Evolutionary conservation across 2,329 filamentous ascomycete species (phyloP).

Genomic region (Sodiomyces alkalinus): DNA sequence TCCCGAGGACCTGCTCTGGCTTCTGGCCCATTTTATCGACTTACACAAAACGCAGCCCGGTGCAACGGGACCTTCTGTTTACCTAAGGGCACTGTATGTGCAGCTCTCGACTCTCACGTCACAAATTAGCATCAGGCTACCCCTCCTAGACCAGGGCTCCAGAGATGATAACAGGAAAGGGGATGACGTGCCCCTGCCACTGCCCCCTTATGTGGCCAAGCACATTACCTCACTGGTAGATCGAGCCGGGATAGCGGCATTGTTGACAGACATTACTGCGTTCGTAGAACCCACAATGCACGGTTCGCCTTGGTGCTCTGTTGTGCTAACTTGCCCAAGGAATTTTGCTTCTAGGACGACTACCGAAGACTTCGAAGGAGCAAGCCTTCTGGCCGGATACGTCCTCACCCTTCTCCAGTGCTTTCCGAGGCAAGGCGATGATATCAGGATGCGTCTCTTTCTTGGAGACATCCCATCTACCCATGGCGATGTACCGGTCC

Average conservation of each 20-base stretch:
- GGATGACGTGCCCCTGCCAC: slow-evolving; percentile 15
- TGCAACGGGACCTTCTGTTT: slow-evolving; percentile 20
- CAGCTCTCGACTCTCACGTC: slow-evolving; percentile 35
- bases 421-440: slow-evolving; percentile 68
- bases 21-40: slow-evolving; percentile 52
- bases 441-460: slow-evolving; percentile 90
- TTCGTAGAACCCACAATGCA: too few relatives aligned
- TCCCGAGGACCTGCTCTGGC: slow-evolving; percentile 38
- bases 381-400: slow-evolving; percentile 65
- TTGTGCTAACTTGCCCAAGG: slow-evolving; percentile 3
- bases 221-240: slow-evolving; percentile 60
- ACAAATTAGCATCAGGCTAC: slow-evolving; percentile 27
- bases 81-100: slow-evolving; percentile 36
- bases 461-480: slow-evolving; percentile 47
- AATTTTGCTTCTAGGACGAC: slow-evolving; percentile 11
- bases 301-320: too few relatives aligned
- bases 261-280: slow-evolving; percentile 23
- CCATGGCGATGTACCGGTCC: slow-evolving; percentile 39
- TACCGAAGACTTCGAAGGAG: slow-evolving; percentile 14
- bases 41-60: slow-evolving; percentile 27
- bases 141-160: slow-evolving; percentile 8
- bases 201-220: slow-evolving; percentile 44
- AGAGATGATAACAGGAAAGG: slow-evolving; percentile 5
- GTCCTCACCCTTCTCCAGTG: slow-evolving; percentile 72
- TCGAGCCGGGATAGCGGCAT: slow-evolving; percentile 54